phyloP scores from a whole-genome alignment of 2,329 filamentous ascomycete species.

The Lecanicillium sp. region DNA sequence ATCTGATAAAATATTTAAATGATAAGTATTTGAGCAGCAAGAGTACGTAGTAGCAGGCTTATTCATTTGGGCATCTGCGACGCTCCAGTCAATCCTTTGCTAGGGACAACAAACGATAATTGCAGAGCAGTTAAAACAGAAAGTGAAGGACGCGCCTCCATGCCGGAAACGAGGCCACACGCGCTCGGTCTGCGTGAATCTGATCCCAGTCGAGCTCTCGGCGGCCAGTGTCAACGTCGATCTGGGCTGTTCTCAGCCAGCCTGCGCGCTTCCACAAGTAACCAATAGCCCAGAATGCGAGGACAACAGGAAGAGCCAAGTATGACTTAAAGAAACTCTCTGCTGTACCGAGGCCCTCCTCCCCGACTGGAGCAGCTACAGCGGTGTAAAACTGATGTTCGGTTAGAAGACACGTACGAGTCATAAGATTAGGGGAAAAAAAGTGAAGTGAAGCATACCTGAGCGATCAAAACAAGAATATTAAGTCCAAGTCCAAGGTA shows the following conservation, averaged over 20 bases:
- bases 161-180: slow-evolving; percentile 37
- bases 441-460: slow-evolving; percentile 29
- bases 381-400: slow-evolving; percentile 36
- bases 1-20: no score
- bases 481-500: slow-evolving; percentile 53
- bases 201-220: slow-evolving; percentile 56
- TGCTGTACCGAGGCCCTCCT: slow-evolving; percentile 25
- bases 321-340: slow-evolving; percentile 47
- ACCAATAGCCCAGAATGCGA: slow-evolving; percentile 45
- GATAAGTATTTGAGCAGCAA: no score
- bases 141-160: slow-evolving; percentile 31
- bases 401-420: not conserved
- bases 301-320: slow-evolving; percentile 45
- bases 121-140: slow-evolving; percentile 19
- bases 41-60: no score
- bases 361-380: slow-evolving; percentile 30
- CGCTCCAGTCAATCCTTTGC: no score
- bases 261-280: slow-evolving; percentile 59
- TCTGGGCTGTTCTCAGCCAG: slow-evolving; percentile 50
- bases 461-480: slow-evolving; percentile 43
- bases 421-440: no score
- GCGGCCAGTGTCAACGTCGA: slow-evolving; percentile 60
- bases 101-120: no score
- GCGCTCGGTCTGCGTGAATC: slow-evolving; percentile 43
- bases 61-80: no score